Evolutionary conservation across 306 rosid genomes (phyloP), one percentile per base, ranked within the genome.

Genomic region (Cicer yamashitae): DNA sequence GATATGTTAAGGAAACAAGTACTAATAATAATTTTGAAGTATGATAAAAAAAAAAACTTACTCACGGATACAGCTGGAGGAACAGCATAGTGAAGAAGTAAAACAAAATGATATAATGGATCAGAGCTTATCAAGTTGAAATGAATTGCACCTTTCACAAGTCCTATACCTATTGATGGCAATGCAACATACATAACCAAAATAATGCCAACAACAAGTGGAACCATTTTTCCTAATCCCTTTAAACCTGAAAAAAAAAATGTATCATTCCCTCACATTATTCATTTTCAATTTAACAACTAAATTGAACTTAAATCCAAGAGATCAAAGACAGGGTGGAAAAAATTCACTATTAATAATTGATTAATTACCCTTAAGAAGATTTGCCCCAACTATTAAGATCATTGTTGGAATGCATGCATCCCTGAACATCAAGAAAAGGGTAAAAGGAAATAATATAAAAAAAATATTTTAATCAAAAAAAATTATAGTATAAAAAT

Each of bases 31-130:
- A 43, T 43, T 18, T 22, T 58, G 38, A 43, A 10, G 2, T 5
- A 70, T 14, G 1, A 69, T 60, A 70, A 61, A 13, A 57, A 73
- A 34, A 73, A 43, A 7, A 10, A 73, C 79, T 83, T 77, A 84
- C 83, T 74, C 8, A 69, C 40, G 34, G 67, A 38, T 18, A 70
- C 9, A 12, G 85, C 85, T 81, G 88, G 83, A 9, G 85, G 88
- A 20, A 84, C 54, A 3, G 81, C 81, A 38, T 22, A 77, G 15
- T 81, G 88, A 69, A 84, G 81, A 53, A 84, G 81, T 12, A 84
- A 74, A 57, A 81, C 73, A 68, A 84, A 84, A 45, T 77, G 81
- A 70, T 84, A 81, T n/a, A 84, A 70, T 39, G 88, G 88, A 69
- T 81, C 85, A 53, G 39, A 54, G 45, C 13, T 53, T 70, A 84